Evolutionary conservation across 192 early-diverging fungal species (phyloP), one percentile per base, ranked within the genome.

Genomic region (Coemansia sp.): DNA sequence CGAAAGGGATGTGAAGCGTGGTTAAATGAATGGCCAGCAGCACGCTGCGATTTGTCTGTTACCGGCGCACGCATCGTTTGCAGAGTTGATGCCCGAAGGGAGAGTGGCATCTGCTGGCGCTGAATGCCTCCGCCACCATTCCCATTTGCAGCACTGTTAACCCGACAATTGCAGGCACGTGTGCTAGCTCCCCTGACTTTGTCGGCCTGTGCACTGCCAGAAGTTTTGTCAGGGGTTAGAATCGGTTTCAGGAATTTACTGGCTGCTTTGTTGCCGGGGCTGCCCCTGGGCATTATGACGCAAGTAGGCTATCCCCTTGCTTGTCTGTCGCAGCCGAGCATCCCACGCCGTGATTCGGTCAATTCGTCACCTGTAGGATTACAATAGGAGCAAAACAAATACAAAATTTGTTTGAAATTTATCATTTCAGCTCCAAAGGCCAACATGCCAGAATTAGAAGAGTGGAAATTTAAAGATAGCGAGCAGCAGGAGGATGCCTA

Each of bases 1-100:
- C 32, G 7, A 32, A 32, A 6, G 32, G 32, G 6, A 32, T 32
- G 32, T 32, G 43, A 45, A 45, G 25, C 53, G 53, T 55, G 53
- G 53, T 12, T 29, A 55, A 55, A 55, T 55, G 23, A 55, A 55
- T 55, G 53, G 53, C 24, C 53, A 55, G 53, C 8, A 43, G 15
- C 53, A 55, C 53, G 53, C 32, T 32, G 32, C 32, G 32, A 32
- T 32, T 32, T 29, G 29, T 29, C 14, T 17, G 29, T 21, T 49
- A 49, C 47, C 47, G n/a, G 43, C 43, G 43, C 43, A 49, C 19
- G 15, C 19, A 49, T 49, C 11, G 14, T 43, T 43, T n/a, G 15
- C 15, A 43, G 12, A n/a, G 41, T n/a, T 43, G 41, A 43, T 43
- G 12, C 41, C 41, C 12, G 41, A 43, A 43, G 41, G 14, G 15